phyloP scores from a whole-genome alignment of 257 asterid genomes.

The Fraxinus americana region DNA sequence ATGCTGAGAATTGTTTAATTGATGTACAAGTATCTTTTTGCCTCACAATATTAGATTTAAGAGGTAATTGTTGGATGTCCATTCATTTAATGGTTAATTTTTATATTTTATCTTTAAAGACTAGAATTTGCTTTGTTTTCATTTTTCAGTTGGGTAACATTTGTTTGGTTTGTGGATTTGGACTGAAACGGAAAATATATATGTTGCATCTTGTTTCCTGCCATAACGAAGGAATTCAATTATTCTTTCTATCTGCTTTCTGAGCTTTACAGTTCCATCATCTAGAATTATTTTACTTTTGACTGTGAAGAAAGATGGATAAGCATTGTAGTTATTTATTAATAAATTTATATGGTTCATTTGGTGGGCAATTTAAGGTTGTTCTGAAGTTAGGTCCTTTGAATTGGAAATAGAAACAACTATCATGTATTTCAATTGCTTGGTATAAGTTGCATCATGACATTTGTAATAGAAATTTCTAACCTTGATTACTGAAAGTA shows the following conservation, averaged over 20 bases:
- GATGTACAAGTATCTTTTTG: neutral
- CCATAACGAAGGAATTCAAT: neutral
- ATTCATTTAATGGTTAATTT: neutral
- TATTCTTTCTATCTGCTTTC: neutral
- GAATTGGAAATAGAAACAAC: neutral
- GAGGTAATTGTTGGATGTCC: neutral
- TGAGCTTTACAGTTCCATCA: neutral
- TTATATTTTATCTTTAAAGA: neutral
- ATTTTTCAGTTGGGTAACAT: neutral
- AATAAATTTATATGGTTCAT: neutral
- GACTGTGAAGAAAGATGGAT: neutral
- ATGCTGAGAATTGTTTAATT: neutral
- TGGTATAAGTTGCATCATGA: neutral
- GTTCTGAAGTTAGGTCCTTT: neutral
- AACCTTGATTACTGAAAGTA: constrained; percentile 9
- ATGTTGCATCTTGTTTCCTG: neutral
- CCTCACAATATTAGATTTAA: neutral
- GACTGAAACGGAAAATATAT: neutral
- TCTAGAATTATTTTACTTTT: neutral
- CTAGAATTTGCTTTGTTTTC: neutral
- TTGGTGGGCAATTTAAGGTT: neutral
- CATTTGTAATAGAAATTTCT: neutral
- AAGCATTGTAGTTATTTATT: neutral
- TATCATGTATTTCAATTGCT: neutral
- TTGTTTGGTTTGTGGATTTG: neutral